Conservation (phyloP, 768 basidiomycete species). For the Podaxis pistillaris region DNA sequence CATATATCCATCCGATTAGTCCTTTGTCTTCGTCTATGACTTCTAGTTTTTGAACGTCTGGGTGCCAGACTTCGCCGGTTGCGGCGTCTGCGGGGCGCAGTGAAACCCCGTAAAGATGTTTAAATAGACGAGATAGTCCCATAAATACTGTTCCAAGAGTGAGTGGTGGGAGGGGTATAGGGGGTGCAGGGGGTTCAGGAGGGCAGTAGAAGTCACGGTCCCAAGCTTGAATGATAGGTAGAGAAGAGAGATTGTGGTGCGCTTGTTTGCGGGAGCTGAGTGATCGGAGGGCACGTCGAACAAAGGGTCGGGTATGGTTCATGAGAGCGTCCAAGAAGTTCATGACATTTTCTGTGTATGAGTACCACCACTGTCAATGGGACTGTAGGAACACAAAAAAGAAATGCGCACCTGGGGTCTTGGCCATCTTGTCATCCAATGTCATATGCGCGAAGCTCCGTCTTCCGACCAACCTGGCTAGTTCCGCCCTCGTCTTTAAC, state of each 20-base stretch:
- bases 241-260: constrained; percentile 55
- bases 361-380: neutral
- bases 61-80: constrained; percentile 87
- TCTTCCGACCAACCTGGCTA: constrained; percentile 83
- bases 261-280: constrained; percentile 71
- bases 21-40: constrained; percentile 90
- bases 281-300: constrained; percentile 67
- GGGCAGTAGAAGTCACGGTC: constrained; percentile 94
- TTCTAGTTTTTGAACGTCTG: constrained; percentile 86
- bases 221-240: constrained; percentile 87
- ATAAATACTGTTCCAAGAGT: constrained; percentile 91
- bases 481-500: constrained; percentile 72
- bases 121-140: constrained; percentile 88
- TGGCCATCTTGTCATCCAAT: constrained; percentile 95
- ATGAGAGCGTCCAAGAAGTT: constrained; percentile 83
- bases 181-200: constrained; percentile 72
- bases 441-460: constrained; percentile 86
- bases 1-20: constrained; percentile 91
- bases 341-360: constrained; percentile 68
- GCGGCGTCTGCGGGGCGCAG: constrained; percentile 66
- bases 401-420: constrained; percentile 68
- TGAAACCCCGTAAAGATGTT: constrained; percentile 82
- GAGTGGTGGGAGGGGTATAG: constrained; percentile 68
- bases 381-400: neutral
- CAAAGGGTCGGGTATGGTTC: constrained; percentile 76